Conservation (phyloP, 306 rosid genomes). For the barrel medic (Medicago truncatula) region DNA sequence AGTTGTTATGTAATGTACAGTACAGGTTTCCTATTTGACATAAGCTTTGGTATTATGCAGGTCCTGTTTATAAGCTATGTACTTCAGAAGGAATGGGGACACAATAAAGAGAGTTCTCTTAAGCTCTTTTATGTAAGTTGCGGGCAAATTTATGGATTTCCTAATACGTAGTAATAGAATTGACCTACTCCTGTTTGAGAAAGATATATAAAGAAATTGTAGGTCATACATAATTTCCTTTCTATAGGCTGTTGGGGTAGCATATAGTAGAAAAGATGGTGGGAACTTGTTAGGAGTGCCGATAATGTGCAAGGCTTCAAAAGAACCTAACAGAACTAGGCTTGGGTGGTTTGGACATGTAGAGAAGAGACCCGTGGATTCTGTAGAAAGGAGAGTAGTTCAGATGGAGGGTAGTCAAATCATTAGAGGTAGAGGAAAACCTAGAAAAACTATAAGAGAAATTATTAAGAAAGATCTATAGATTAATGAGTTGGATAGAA, state of each 20-base stretch:
- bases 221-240: background rate
- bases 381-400: too few species aligned
- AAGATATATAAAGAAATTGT: slow-evolving; percentile 20
- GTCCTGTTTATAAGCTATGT: slow-evolving; percentile 58
- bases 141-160: slow-evolving; percentile 17
- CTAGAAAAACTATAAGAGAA: too few species aligned
- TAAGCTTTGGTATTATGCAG: slow-evolving; percentile 47
- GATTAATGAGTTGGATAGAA: too few species aligned
- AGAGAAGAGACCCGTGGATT: too few species aligned
- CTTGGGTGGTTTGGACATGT: too few species aligned
- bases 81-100: slow-evolving; percentile 66
- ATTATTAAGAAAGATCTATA: too few species aligned
- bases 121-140: slow-evolving; percentile 75
- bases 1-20: slow-evolving; percentile 29
- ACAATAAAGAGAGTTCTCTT: slow-evolving; percentile 42
- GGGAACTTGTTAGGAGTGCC: too few species aligned
- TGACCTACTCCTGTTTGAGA: background rate
- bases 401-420: too few species aligned
- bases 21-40: slow-evolving; percentile 29
- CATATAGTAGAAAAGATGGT: too few species aligned
- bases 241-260: background rate
- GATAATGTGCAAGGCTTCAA: too few species aligned
- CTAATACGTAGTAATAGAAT: slow-evolving; percentile 16
- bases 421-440: too few species aligned
- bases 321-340: too few species aligned